Base-by-base conservation (phyloP, 176 grass and related monocot species). In the Lolium perenne region DNA sequence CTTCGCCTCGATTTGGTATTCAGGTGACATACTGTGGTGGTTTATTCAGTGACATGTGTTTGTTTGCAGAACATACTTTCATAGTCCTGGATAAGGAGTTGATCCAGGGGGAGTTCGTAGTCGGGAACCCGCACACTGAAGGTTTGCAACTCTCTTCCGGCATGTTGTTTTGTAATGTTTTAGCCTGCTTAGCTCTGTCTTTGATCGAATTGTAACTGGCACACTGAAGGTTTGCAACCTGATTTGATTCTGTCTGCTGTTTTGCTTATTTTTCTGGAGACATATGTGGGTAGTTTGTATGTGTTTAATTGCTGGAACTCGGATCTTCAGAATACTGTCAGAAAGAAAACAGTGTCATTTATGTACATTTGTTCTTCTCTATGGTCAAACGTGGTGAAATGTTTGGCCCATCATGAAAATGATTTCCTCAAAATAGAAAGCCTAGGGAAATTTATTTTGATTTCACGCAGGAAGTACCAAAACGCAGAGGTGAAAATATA, bases 1-100 rank as follows among this genome's bases (percentile, higher is more conserved):
- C 4, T 48, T 66, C 80, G 4, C 29, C 35, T 92, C 25, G 43
- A 67, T 74, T 63, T 86, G 74, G 38, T 74, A 25, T 9, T 79
- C 56, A 20, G 17, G 18, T 46, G 54, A 67, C 12, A 63, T 63
- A 4, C 64, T 5, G 20, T 74, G 65, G 22, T 75, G 66, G 49
- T 71, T 93, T 48, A 82, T 88, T 87, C 26, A 3, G 71, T n/a
- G 1, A 11, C 45, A 61, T 23, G 76, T 81, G 1, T 75, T 20
- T 71, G 48, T 25, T 66, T 20, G 77, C 88, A 92, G 90, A 99
- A 63, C 92, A 93, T 77, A 99, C 92, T 13, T 98, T 95, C 61
- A 91, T 94, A 79, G 84, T 99, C 53, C 70, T 99, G 48, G 94
- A 85, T 53, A 94, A 94, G 77, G 82, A 91, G 6, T 77, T 96